Evolutionary conservation across 139 green algal genomes (phyloP), one percentile per base, ranked within the genome.

Genomic region (Auxenochlorella pyrenoidosa): DNA sequence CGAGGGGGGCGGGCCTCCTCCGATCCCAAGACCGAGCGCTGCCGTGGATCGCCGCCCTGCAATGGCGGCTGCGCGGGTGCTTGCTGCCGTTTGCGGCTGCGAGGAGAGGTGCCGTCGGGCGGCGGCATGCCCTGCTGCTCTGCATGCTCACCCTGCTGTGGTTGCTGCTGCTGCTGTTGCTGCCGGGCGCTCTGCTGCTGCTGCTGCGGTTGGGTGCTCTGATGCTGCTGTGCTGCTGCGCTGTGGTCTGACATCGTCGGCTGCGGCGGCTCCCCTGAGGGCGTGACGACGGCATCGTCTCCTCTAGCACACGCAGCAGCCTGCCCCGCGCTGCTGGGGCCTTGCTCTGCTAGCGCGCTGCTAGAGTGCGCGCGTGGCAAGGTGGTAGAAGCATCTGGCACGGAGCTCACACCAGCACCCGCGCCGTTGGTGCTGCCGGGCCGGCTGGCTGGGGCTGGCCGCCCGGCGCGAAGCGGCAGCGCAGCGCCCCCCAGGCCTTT

Each of bases 311-410:
- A 38, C 4, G 13, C 16, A 12, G 70, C 70, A 76, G 22, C 2
- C 54, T 15, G 75, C 30, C 22, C 15, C 54, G 54, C 15, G 75
- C 43, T 28, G 51, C 40, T 30, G 6, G 26, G 12, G 21, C 30
- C 44, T 13, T 8, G 70, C 34, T 1, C 34, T 36, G 34, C 58
- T 38, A 76, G 26, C 19, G 22, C 30, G 60, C 40, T 85, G 80
- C 73, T 84, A 26, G 51, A 73, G 36, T 84, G 59, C 79, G 75
- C 79, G 15, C 59, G 79, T 8, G 40, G 21, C 59, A 84, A 36
- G 73, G 36, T 34, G 18, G 40, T 22, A 8, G 5, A 41, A 3
- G 41, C 22, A 28, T 38, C 43, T 1, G 28, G 28, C 43, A 24
- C 75, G 18, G n/a, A n/a, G n/a, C n/a, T n/a, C n/a, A 32, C 43